These are phyloP conservation scores for Volvox africanus DNA, from an alignment of 139 green algal species.

Conservation along the genomic window DNA sequence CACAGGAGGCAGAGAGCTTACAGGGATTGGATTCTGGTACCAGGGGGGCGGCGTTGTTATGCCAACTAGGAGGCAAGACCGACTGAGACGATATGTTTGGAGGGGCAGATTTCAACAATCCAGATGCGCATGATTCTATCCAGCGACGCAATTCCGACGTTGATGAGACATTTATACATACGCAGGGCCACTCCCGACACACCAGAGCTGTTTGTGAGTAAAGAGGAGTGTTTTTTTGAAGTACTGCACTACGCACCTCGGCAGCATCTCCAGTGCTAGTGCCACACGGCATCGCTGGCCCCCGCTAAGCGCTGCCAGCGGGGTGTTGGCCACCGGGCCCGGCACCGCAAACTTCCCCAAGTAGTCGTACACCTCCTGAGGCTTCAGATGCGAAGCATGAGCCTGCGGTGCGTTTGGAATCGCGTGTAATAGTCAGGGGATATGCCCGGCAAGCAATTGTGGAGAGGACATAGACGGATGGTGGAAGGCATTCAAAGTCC, in stretches of 20 bases:
- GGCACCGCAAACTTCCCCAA: constrained; percentile 47
- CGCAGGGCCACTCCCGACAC: not conserved
- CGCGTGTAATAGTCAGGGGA: not conserved
- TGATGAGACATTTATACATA: not conserved
- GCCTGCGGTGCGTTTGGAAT: not conserved
- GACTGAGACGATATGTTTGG: too few species aligned
- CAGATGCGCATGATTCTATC: not conserved
- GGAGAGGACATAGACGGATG: too few species aligned
- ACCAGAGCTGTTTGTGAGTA: too few species aligned
- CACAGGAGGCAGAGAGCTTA: not conserved
- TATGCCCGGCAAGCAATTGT: too few species aligned
- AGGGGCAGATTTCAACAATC: not conserved
- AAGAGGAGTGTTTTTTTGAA: not conserved
- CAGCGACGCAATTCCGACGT: not conserved
- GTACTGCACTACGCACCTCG: not conserved
- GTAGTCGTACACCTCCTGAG: constrained; percentile 52
- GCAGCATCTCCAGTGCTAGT: constrained; percentile 40
- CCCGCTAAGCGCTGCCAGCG: constrained; percentile 24
- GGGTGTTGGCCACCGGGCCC: constrained; percentile 30
- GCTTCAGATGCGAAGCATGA: not conserved
- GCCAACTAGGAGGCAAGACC: too few species aligned
- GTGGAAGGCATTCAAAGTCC: too few species aligned
- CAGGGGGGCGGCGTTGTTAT: too few species aligned
- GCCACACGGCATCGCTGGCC: constrained; percentile 37
- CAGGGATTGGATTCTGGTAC: too few species aligned